A percentile compares a stretch with the other conserved stretches of the same genome.
Conservation (phyloP, 345 rosid genomes). For the Euphorbia peplus region DNA sequence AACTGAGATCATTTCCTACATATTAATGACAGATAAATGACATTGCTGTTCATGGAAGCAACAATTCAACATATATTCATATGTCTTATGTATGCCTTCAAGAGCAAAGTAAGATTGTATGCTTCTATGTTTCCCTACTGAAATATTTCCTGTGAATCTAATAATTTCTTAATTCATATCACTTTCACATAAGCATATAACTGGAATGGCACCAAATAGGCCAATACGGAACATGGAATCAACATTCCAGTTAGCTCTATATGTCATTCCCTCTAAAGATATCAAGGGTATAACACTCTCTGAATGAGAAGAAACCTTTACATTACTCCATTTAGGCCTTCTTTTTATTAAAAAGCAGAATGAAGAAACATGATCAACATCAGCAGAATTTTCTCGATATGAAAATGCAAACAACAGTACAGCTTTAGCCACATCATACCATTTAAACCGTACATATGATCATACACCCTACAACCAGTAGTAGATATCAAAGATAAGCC, state of each 20-base stretch:
- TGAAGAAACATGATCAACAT: neutral
- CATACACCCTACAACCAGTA: neutral
- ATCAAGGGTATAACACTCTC: neutral
- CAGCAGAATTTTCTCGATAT: neutral
- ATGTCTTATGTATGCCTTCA: neutral
- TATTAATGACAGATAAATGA: neutral
- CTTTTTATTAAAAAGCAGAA: neutral
- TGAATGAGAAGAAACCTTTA: neutral
- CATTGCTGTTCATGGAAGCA: neutral
- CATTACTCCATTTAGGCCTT: neutral
- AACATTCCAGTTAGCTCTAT: neutral
- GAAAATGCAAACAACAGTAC: neutral
- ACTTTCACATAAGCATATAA: neutral
- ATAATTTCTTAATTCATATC: neutral
- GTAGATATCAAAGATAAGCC: neutral
- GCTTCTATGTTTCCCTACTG: neutral
- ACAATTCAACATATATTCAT: neutral
- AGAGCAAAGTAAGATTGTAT: neutral
- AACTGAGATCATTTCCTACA: neutral
- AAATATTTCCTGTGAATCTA: neutral
- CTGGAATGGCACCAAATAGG: neutral
- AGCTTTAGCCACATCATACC: neutral
- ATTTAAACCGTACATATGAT: neutral
- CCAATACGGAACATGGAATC: neutral
- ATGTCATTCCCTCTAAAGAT: neutral